Conservation (phyloP, 768 basidiomycete genomes). For the Podaxis sp. region DNA sequence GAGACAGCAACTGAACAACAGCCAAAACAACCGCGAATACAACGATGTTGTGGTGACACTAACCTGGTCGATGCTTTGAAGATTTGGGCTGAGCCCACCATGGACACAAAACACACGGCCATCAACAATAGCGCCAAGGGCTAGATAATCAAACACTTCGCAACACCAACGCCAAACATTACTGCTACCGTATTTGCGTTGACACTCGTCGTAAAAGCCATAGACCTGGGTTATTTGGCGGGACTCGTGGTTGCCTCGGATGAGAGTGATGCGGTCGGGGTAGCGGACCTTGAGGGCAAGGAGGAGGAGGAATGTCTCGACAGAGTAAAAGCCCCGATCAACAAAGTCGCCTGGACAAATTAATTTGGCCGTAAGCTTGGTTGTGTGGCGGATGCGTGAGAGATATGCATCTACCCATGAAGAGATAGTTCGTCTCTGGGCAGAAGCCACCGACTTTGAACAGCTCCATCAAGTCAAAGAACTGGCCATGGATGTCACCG, state of each 20-base stretch:
- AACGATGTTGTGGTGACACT: slow-evolving; percentile 19
- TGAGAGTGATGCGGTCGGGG: slow-evolving; percentile 95
- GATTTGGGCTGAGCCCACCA: slow-evolving; percentile 90
- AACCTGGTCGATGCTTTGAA: slow-evolving; percentile 88
- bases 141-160: slow-evolving; percentile 97
- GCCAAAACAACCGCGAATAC: slow-evolving; percentile 8
- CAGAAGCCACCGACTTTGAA: slow-evolving; percentile 92
- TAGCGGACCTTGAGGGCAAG: slow-evolving; percentile 96
- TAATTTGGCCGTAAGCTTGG: neutral
- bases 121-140: slow-evolving; percentile 94
- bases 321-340: slow-evolving; percentile 95
- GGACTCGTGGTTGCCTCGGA: slow-evolving; percentile 97
- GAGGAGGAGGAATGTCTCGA: slow-evolving; percentile 93
- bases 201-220: slow-evolving; percentile 95
- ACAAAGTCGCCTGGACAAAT: slow-evolving; percentile 84
- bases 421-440: slow-evolving; percentile 92
- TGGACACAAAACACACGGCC: slow-evolving; percentile 97
- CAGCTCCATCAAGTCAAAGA: slow-evolving; percentile 94
- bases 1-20: slow-evolving; percentile 9
- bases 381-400: slow-evolving; percentile 14
- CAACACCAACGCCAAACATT: slow-evolving; percentile 99
- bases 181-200: slow-evolving; percentile 89
- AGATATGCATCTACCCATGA: slow-evolving; percentile 73
- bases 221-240: slow-evolving; percentile 97
- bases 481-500: slow-evolving; percentile 97